Base-by-base conservation (phyloP, 768 basidiomycete species). In the Russula vinacea region DNA sequence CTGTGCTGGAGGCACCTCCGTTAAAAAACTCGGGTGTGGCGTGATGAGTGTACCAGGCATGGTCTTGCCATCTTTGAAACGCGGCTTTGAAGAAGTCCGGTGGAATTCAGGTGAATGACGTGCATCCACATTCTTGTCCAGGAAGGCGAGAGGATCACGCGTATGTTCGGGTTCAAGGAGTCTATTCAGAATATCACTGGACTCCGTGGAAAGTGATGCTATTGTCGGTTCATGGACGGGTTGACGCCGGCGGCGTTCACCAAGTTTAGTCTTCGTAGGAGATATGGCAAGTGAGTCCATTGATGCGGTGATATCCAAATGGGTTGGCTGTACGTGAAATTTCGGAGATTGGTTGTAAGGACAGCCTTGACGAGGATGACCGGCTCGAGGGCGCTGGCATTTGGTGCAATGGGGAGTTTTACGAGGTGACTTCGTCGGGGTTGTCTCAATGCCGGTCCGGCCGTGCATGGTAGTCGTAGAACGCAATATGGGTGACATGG, bases 341-440 rank as follows among this genome's bases (percentile, higher is more conserved):
- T 24, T 39, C 14, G 57, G 60, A 26, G 58, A 61, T 29, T 24
- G 22, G 26, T 67, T 72, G 60, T 74, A 80, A 2, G 84, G 83
- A 70, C 86, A 87, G 8, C 86, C 84, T 2, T 83, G 81, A 57
- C 86, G 84, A 16, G 86, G 86, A 69, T 87, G 86, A 0, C 86
- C 85, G 22, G 76, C 79, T 62, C 79, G 78, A 0, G 84, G 84
- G 26, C 81, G 81, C 64, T 79, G 76, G 71, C 86, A 87, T 69
- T 81, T 82, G 50, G 74, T 78, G 73, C 85, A 87, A 53, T 75
- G 78, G 40, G 81, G 86, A 2, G 71, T 69, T 57, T 84, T 85
- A 49, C 84, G 83, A 6, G 82, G 76, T 13, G 81, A 75, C 19
- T 75, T 73, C 42, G 71, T 71, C 3, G 76, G 73, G n/a, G 76